phyloP scores from a whole-genome alignment of 1,139 yeast genomes.

The Sugiyamaella sp. region DNA sequence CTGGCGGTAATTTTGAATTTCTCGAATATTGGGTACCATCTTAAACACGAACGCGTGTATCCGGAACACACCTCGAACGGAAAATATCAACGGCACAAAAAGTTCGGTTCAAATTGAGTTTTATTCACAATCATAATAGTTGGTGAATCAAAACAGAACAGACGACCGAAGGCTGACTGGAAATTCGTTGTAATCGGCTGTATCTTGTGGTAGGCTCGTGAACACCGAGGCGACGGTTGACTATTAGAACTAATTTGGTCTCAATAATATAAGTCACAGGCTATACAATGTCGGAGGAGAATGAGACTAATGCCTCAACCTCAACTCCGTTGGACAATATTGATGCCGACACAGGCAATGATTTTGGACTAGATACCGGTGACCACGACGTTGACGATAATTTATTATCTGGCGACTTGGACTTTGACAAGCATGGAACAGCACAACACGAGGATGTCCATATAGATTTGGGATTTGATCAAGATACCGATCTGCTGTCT shows the following conservation, averaged over 20 bases:
- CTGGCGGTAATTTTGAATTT: slow-evolving; percentile 12
- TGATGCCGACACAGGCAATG: slow-evolving; percentile 2
- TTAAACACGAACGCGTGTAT: slow-evolving; percentile 14
- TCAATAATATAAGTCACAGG: not conserved
- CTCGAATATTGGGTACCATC: slow-evolving; percentile 2
- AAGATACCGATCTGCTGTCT: not conserved
- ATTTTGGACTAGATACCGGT: slow-evolving; percentile 10
- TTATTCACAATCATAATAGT: not conserved
- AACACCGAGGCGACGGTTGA: no score
- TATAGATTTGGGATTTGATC: not conserved
- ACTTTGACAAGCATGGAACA: not conserved
- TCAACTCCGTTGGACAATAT: slow-evolving; percentile 2
- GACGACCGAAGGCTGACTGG: no score
- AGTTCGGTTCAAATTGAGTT: not conserved
- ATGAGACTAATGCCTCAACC: not conserved
- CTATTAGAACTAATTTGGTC: no score
- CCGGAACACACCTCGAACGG: slow-evolving; percentile 1
- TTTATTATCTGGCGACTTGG: not conserved
- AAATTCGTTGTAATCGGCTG: no score
- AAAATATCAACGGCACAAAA: not conserved
- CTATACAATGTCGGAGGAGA: slow-evolving; percentile 6
- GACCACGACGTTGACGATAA: not conserved
- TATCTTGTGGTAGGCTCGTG: no score
- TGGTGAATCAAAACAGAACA: not conserved
- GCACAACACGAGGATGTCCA: not conserved